Percentiles rank a stretch among this genome's conserved stretches.
Evolutionary conservation across 2,329 filamentous ascomycete species (phyloP).

Genomic region (Monosporascus ibericus): DNA sequence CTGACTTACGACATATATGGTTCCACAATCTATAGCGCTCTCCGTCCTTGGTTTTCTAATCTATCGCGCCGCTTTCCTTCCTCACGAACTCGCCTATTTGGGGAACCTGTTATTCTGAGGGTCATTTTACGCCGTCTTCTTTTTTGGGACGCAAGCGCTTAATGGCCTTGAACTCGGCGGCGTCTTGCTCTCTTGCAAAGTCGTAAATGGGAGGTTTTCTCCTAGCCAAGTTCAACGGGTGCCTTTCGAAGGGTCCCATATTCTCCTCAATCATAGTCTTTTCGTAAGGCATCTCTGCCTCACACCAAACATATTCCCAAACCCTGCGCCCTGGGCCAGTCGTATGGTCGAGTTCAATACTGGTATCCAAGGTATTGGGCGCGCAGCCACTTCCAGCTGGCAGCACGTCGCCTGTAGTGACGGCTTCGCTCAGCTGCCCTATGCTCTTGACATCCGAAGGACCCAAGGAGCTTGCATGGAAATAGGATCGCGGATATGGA

Average conservation of each 20-base stretch:
- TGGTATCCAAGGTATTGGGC: neutral
- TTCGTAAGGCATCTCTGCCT: constrained; percentile 33
- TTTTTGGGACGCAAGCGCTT: constrained; percentile 4
- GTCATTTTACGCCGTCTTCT: constrained; percentile 4
- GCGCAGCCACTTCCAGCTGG: neutral
- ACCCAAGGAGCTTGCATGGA: constrained; percentile 17
- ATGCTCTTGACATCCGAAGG: constrained; percentile 2
- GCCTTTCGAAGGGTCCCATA: constrained; percentile 46
- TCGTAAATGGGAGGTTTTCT: constrained; percentile 37
- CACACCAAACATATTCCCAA: constrained; percentile 46
- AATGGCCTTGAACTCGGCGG: constrained; percentile 14
- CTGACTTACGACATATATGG: no score
- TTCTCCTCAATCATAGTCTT: constrained; percentile 46
- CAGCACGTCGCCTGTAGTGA: neutral
- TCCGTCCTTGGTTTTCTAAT: no score
- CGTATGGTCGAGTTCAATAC: neutral
- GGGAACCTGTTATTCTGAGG: neutral
- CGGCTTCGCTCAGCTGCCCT: constrained; percentile 15
- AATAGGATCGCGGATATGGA: constrained; percentile 29
- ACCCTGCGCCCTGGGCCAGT: constrained; percentile 37
- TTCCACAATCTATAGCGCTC: no score
- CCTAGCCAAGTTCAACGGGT: constrained; percentile 38
- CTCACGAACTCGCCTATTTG: neutral
- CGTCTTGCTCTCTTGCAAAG: constrained; percentile 30
- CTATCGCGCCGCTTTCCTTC: neutral